phyloP scores from a whole-genome alignment of 805 yeast genomes.

The Metschnikowia lachancei region DNA sequence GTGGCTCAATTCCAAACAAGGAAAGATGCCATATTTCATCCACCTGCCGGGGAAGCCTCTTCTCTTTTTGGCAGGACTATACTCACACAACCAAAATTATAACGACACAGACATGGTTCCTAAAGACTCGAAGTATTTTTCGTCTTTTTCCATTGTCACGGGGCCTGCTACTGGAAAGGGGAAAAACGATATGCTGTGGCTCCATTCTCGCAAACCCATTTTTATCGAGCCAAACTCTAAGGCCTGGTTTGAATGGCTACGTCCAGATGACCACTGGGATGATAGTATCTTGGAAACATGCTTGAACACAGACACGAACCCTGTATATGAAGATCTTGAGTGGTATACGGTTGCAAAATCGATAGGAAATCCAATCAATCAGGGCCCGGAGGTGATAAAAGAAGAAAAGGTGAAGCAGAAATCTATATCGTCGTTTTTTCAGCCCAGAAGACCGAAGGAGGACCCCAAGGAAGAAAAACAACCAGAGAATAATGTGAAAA shows the following conservation, averaged over 20 bases:
- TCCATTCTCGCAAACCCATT: constrained; percentile 79
- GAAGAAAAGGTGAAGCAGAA: constrained; percentile 25
- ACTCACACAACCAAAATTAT: constrained; percentile 36
- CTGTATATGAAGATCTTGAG: constrained; percentile 39
- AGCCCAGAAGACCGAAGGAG: background rate
- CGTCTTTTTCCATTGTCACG: constrained; percentile 68
- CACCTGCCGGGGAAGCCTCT: constrained; percentile 50
- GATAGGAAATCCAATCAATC: constrained; percentile 60
- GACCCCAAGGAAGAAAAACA: background rate
- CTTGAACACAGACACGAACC: constrained; percentile 35
- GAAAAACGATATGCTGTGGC: constrained; percentile 55
- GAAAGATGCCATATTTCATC: constrained; percentile 65
- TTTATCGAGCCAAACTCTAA: constrained; percentile 56
- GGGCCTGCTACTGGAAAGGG: constrained; percentile 51
- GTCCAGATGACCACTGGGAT: constrained; percentile 40
- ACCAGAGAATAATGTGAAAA: background rate
- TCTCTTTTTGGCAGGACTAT: constrained; percentile 59
- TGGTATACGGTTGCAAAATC: constrained; percentile 56
- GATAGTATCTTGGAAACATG: constrained; percentile 36
- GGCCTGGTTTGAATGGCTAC: constrained; percentile 67
- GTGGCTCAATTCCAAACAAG: constrained; percentile 51
- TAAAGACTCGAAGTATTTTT: constrained; percentile 26
- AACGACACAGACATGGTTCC: constrained; percentile 20
- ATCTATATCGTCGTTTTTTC: constrained; percentile 18
- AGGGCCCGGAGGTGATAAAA: constrained; percentile 36